These are phyloP conservation scores for Beauveria medogensis DNA, from an alignment of 2,329 filamentous ascomycete species.

Conservation along the genomic window DNA sequence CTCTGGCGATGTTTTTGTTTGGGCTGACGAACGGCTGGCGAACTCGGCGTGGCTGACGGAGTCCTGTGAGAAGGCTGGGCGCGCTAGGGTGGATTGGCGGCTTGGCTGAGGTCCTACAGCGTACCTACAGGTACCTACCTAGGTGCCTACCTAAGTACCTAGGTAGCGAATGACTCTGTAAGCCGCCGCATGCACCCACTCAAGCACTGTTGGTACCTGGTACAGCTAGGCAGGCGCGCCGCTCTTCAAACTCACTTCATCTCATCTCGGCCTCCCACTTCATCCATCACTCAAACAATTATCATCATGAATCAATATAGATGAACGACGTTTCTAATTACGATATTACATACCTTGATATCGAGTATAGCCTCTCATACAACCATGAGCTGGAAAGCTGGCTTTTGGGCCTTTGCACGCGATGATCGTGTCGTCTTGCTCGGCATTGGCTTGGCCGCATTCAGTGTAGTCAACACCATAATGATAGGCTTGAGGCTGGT, in stretches of 20 bases:
- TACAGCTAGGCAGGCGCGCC: too few species aligned
- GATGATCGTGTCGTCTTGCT: conserved; percentile 48
- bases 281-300: background rate
- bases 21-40: conserved; percentile 5
- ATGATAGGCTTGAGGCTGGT: conserved; percentile 50
- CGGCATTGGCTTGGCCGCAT: conserved; percentile 48
- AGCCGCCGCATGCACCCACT: too few species aligned
- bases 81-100: too few species aligned
- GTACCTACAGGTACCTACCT: too few species aligned
- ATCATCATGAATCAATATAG: background rate
- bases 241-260: background rate
- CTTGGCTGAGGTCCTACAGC: too few species aligned
- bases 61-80: background rate
- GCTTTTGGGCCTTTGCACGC: conserved; percentile 26
- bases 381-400: conserved; percentile 36
- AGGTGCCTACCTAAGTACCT: too few species aligned
- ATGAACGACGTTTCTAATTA: too few species aligned
- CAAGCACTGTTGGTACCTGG: too few species aligned
- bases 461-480: conserved; percentile 50
- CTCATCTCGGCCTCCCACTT: background rate
- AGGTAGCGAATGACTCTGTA: too few species aligned
- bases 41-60: background rate
- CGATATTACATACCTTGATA: background rate
- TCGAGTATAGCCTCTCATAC: conserved; percentile 9
- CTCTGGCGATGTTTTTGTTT: conserved; percentile 9